Evolutionary conservation across 108 stramenopile species (phyloP), one percentile per base, ranked within the genome.

Genomic region (Nitzschia inconspicua): DNA sequence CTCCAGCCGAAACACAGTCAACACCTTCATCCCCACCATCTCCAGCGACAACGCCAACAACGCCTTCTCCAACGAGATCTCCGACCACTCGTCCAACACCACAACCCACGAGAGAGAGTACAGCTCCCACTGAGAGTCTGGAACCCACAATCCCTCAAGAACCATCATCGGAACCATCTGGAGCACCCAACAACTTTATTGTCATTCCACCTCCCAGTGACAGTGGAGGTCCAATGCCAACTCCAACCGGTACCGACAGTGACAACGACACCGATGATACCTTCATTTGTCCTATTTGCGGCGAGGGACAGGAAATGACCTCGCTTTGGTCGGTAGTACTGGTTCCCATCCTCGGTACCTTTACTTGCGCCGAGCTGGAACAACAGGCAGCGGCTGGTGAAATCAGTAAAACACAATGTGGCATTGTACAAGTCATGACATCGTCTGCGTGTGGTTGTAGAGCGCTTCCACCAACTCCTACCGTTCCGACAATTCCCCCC

Each of bases 211-310:
- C 43, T 11, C 30, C 35, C 16, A 20, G 1, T 9, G 0, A 3
- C 28, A 29, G 22, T 37, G 5, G 4, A 18, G 8, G 0, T 13
- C 31, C 60, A 46, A 0, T 31, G 6, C 0, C 34, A 23, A 2
- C 43, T 3, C 30, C 42, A 43, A 1, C 16, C 28, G 26, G 40
- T 10, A 3, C 11, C 36, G 18, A 44, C 31, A 10, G 22, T 11
- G 30, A 47, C 25, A n/a, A 44, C 0, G 5, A 16, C 7, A 3
- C 24, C 0, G 39, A 47, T 16, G 10, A 52, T 24, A 25, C 16
- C 8, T 60, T 11, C 28, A 27, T 36, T n/a, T 60, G 46, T 46
- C 46, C 60, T 1, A 47, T 54, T 7, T 54, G 53, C 19, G 53
- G n/a, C 16, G 30, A 35, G 2, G 32, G 37, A 4, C 7, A 14